Evolutionary conservation across 163 green algal genomes (phyloP).

Genomic region (Trebouxia gelatinosa): DNA sequence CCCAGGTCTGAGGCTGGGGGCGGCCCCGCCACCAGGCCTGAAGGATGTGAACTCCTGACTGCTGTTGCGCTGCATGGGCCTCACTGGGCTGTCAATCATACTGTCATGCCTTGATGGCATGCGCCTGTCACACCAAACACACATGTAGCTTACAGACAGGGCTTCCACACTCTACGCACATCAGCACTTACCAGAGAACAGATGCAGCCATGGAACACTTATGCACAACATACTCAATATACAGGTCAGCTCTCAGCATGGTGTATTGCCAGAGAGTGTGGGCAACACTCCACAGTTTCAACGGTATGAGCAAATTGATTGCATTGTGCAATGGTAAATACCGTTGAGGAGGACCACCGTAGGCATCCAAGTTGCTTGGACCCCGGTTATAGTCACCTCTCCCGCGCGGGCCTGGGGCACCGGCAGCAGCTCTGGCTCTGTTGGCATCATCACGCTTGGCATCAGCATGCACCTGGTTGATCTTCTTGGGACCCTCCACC

Average conservation of each 20-base stretch:
- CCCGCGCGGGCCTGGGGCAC: no score
- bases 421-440: background rate
- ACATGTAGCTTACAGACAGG: background rate
- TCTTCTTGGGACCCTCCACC: background rate
- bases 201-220: background rate
- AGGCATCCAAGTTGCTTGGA: background rate
- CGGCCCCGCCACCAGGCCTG: conserved; percentile 36
- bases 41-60: conserved; percentile 24
- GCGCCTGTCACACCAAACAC: background rate
- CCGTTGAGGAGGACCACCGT: background rate
- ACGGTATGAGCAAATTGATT: no score
- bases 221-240: background rate
- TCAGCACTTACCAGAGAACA: background rate
- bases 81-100: background rate
- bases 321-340: no score
- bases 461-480: background rate
- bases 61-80: background rate
- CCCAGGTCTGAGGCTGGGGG: background rate
- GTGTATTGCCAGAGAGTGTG: no score
- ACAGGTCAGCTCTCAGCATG: background rate
- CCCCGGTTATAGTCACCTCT: background rate
- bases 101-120: background rate
- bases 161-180: background rate
- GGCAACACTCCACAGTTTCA: no score
- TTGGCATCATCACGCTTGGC: background rate